These are phyloP conservation scores for Dryas drummondii DNA, from an alignment of 306 rosid species.

Conservation along the genomic window DNA sequence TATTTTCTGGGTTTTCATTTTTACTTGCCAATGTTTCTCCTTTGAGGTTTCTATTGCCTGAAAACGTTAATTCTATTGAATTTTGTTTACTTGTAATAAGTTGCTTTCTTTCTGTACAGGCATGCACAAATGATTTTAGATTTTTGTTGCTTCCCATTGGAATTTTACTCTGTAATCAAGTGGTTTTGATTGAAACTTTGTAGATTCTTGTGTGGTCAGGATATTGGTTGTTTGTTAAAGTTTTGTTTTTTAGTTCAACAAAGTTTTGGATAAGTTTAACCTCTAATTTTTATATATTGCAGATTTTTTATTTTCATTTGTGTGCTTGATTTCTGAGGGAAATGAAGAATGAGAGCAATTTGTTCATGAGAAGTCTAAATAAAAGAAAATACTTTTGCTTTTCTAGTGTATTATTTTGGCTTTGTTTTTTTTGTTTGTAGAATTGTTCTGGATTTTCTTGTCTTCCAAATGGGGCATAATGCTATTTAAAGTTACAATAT, in stretches of 20 bases:
- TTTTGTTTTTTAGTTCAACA: neutral
- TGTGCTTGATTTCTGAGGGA: constrained; percentile 1
- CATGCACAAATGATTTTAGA: neutral
- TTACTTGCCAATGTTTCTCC: neutral
- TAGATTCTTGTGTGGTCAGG: neutral
- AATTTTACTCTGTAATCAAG: too few species aligned
- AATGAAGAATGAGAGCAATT: too few species aligned
- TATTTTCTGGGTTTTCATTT: neutral
- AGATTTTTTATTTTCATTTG: neutral
- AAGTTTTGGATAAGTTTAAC: neutral
- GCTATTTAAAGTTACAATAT: neutral
- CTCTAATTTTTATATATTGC: neutral
- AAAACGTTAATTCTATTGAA: neutral
- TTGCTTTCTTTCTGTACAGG: neutral
- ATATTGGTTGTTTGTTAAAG: neutral
- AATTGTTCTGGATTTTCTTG: neutral
- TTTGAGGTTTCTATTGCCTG: neutral
- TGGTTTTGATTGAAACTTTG: neutral
- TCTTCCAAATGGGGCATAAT: neutral
- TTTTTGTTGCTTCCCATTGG: too few species aligned
- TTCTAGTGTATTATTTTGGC: neutral
- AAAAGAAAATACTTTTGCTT: neutral
- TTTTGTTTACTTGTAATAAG: neutral
- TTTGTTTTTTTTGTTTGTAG: neutral
- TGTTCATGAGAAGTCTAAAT: neutral